Conservation (phyloP, 306 rosid genomes). For the Mimosa bimucronata region DNA sequence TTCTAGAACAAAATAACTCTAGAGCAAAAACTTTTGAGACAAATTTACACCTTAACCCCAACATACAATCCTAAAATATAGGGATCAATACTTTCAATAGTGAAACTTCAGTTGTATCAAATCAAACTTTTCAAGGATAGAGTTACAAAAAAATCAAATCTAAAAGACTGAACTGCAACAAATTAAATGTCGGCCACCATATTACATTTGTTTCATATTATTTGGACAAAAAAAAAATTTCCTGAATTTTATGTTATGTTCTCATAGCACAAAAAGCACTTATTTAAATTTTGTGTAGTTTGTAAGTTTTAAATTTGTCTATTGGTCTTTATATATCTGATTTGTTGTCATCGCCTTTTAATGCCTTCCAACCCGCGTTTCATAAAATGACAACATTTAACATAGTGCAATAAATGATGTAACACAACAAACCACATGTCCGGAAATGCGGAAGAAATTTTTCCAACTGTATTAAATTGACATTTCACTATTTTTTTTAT, state of each 20-base stretch:
- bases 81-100: too few relatives aligned
- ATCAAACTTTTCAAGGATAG: too few relatives aligned
- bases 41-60: too few relatives aligned
- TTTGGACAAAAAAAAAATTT: too few relatives aligned
- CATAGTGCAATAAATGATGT: background rate
- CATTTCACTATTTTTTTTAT: too few relatives aligned
- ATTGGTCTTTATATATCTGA: background rate
- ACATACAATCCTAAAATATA: too few relatives aligned
- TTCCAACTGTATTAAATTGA: background rate
- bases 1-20: too few relatives aligned
- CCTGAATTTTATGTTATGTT: background rate
- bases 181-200: too few relatives aligned
- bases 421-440: background rate
- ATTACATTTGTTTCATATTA: too few relatives aligned
- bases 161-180: too few relatives aligned
- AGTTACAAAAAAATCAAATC: background rate
- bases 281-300: background rate
- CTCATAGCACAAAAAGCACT: background rate
- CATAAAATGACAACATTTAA: background rate
- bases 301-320: background rate
- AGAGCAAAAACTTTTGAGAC: too few relatives aligned
- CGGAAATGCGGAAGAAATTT: background rate
- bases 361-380: background rate
- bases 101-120: background rate
- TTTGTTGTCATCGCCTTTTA: background rate